Conservation (phyloP, 805 yeast species). For the Clavispora carvajalis region DNA sequence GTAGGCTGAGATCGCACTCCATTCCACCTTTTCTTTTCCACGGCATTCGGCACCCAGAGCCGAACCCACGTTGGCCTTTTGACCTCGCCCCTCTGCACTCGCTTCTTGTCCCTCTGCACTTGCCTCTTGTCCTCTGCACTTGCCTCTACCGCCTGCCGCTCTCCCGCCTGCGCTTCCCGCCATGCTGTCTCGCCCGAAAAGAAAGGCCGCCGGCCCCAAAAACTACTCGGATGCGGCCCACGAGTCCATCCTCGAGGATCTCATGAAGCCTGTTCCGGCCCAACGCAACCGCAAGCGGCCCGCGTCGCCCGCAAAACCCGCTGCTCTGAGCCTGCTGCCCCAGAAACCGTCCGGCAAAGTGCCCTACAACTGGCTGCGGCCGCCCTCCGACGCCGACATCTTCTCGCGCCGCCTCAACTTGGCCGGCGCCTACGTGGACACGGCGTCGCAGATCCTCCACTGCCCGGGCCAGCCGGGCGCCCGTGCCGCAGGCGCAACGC, state of each 20-base stretch:
- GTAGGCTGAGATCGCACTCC: no score
- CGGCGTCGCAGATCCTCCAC: conserved; percentile 29
- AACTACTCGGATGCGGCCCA: conserved; percentile 14
- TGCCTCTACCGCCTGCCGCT: no score
- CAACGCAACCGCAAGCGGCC: conserved; percentile 3
- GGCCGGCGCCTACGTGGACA: conserved; percentile 37
- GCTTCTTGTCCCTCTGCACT: no score
- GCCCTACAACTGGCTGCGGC: conserved; percentile 47
- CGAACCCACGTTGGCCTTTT: no score
- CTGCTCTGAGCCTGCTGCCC: no score
- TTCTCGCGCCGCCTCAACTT: conserved; percentile 42
- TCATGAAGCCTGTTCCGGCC: conserved; percentile 1
- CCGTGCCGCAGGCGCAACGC: no score
- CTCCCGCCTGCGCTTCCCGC: background rate
- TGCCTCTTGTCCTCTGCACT: no score
- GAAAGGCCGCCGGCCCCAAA: conserved; percentile 17
- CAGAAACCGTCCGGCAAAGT: conserved; percentile 1
- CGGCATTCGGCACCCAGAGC: no score
- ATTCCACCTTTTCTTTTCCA: no score
- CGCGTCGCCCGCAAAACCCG: background rate
- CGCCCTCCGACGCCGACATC: conserved; percentile 25
- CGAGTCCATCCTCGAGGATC: conserved; percentile 12
- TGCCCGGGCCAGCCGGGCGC: conserved; percentile 32
- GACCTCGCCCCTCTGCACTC: no score
- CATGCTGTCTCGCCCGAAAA: conserved; percentile 14